Evolutionary conservation across 176 grass and related monocot species (phyloP).

Genomic region (Cocos nucifera): DNA sequence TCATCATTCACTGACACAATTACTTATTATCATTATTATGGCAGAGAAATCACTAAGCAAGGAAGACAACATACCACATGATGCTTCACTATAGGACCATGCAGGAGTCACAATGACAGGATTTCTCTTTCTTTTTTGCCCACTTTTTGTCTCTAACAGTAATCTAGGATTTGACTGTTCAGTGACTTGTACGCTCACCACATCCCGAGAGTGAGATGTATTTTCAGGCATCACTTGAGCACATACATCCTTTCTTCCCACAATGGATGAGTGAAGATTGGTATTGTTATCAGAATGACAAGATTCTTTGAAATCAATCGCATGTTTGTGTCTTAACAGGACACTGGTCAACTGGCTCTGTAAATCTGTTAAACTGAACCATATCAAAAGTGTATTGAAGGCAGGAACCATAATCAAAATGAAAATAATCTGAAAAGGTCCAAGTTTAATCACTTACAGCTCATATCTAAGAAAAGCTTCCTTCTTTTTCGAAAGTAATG

Average conservation of each 20-base stretch:
- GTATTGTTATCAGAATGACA: constrained; percentile 26
- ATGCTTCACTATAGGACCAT: constrained; percentile 83
- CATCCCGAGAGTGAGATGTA: constrained; percentile 33
- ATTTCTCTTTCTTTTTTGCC: constrained; percentile 75
- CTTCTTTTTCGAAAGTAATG: constrained; percentile 71
- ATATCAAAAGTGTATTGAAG: constrained; percentile 25
- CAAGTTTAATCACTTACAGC: constrained; percentile 50
- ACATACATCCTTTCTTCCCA: not conserved
- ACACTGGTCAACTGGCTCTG: constrained; percentile 74
- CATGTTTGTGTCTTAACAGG: constrained; percentile 50
- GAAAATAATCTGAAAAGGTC: constrained; percentile 15
- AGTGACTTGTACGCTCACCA: constrained; percentile 31
- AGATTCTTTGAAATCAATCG: constrained; percentile 35
- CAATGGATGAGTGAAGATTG: constrained; percentile 13
- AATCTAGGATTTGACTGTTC: constrained; percentile 33
- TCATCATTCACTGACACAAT: too few relatives aligned
- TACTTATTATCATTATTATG: not conserved
- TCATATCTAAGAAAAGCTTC: constrained; percentile 95
- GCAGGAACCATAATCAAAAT: not conserved
- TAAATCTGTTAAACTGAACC: constrained; percentile 87
- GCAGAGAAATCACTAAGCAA: constrained; percentile 2
- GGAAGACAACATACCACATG: constrained; percentile 43
- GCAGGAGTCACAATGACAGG: constrained; percentile 90
- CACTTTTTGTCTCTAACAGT: constrained; percentile 38
- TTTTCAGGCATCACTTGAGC: constrained; percentile 15